Conservation (phyloP, 2,329 filamentous ascomycete species). For the Epicoccum sorghinum region DNA sequence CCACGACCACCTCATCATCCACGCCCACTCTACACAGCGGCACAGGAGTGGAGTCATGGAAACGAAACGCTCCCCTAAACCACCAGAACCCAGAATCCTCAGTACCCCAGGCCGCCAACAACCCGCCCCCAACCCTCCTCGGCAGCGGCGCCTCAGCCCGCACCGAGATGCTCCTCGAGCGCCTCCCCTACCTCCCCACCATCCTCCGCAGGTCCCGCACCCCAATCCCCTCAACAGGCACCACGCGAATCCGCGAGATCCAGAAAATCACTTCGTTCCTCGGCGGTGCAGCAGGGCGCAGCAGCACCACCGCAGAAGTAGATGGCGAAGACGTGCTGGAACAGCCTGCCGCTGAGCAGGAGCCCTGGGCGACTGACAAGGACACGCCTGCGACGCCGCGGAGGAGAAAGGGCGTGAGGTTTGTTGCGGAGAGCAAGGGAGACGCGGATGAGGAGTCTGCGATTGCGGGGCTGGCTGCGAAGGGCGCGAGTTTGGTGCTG, state of each 20-base stretch:
- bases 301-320: constrained; percentile 42
- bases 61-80: constrained; percentile 24
- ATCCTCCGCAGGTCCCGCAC: constrained; percentile 56
- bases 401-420: constrained; percentile 18
- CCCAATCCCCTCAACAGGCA: constrained; percentile 26
- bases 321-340: constrained; percentile 19
- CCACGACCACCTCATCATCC: constrained; percentile 33
- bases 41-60: constrained; percentile 48
- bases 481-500: constrained; percentile 47
- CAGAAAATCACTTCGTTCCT: constrained; percentile 72
- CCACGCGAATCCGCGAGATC: constrained; percentile 60
- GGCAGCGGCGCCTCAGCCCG: constrained; percentile 68
- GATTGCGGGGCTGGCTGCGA: constrained; percentile 29
- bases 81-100: constrained; percentile 10
- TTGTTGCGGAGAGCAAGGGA: constrained; percentile 1
- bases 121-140: constrained; percentile 50
- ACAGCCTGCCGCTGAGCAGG: constrained; percentile 35
- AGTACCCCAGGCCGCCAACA: constrained; percentile 14
- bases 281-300: constrained; percentile 28
- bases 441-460: constrained; percentile 27
- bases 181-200: constrained; percentile 81
- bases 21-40: constrained; percentile 29
- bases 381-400: constrained; percentile 36
- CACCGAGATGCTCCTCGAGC: constrained; percentile 79
- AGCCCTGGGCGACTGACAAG: constrained; percentile 53